A percentile compares a stretch with the other conserved stretches of the same genome.
These are phyloP conservation scores for Cryptosporidium sp. DNA, from an alignment of 169 alveolate genomes.

Conservation along the genomic window DNA sequence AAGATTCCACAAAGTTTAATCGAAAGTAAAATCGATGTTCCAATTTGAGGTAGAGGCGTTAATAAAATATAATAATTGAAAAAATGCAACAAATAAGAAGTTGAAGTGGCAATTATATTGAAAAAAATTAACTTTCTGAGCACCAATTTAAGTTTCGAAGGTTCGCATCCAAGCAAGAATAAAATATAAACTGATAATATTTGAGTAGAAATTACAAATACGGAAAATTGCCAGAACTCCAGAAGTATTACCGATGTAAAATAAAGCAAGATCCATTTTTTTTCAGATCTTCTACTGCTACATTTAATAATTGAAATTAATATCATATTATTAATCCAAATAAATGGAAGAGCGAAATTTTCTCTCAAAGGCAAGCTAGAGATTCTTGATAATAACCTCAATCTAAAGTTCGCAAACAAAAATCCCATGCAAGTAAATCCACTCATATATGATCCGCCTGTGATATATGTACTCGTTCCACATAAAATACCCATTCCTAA, in stretches of 20 bases:
- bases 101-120: not conserved
- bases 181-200: constrained; percentile 15
- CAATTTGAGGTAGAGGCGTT: constrained; percentile 28
- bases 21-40: constrained; percentile 28
- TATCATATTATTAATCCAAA: constrained; percentile 75
- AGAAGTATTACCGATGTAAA: constrained; percentile 11
- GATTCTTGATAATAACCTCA: constrained; percentile 74
- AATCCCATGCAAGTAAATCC: constrained; percentile 77
- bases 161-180: constrained; percentile 47
- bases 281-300: not conserved
- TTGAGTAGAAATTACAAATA: constrained; percentile 44
- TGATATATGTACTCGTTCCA: constrained; percentile 41
- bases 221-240: constrained; percentile 72
- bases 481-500: constrained; percentile 67
- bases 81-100: constrained; percentile 29
- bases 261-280: constrained; percentile 31
- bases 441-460: constrained; percentile 67
- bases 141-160: not conserved
- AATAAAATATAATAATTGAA: constrained; percentile 29
- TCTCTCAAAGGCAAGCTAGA: constrained; percentile 79
- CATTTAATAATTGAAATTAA: constrained; percentile 12
- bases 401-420: constrained; percentile 72
- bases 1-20: not conserved
- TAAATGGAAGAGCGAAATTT: constrained; percentile 79
- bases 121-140: constrained; percentile 1